These are phyloP conservation scores for Yamadazyma scolyti DNA, from an alignment of 805 yeast genomes.

Conservation along the genomic window DNA sequence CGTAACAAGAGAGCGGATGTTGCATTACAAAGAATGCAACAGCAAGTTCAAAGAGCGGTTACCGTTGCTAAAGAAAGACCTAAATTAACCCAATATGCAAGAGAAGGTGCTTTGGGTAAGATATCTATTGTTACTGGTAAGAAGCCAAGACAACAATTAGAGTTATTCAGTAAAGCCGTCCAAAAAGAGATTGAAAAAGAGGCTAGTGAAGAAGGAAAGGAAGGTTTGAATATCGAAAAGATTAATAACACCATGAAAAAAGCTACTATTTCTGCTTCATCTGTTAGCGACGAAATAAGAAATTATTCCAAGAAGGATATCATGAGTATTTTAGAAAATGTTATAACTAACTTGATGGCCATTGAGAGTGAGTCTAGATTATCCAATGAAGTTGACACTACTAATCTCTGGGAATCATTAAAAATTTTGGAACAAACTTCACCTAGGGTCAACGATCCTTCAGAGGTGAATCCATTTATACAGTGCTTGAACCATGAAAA, in stretches of 20 bases:
- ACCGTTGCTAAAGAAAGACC: constrained; percentile 90
- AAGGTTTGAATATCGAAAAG: constrained; percentile 13
- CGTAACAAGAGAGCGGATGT: constrained; percentile 80
- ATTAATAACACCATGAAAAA: constrained; percentile 18
- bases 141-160: constrained; percentile 84
- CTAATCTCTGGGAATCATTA: constrained; percentile 70
- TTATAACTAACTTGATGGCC: constrained; percentile 71
- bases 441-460: constrained; percentile 45
- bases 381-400: constrained; percentile 31
- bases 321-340: constrained; percentile 70
- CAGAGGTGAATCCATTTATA: constrained; percentile 71
- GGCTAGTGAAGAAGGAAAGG: constrained; percentile 21
- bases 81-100: constrained; percentile 57
- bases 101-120: constrained; percentile 88
- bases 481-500: constrained; percentile 81
- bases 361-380: constrained; percentile 61
- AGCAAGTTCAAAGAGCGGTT: constrained; percentile 94
- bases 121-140: constrained; percentile 75
- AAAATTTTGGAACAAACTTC: constrained; percentile 63
- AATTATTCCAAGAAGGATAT: constrained; percentile 40
- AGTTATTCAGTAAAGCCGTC: constrained; percentile 51
- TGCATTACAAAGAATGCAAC: constrained; percentile 96
- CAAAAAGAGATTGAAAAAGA: constrained; percentile 41
- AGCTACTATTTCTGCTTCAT: constrained; percentile 26
- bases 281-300: constrained; percentile 13